Percentiles rank a stretch among this genome's conserved stretches.
Conservation (phyloP, 768 basidiomycete genomes). For the Austroboletus eburneus region DNA sequence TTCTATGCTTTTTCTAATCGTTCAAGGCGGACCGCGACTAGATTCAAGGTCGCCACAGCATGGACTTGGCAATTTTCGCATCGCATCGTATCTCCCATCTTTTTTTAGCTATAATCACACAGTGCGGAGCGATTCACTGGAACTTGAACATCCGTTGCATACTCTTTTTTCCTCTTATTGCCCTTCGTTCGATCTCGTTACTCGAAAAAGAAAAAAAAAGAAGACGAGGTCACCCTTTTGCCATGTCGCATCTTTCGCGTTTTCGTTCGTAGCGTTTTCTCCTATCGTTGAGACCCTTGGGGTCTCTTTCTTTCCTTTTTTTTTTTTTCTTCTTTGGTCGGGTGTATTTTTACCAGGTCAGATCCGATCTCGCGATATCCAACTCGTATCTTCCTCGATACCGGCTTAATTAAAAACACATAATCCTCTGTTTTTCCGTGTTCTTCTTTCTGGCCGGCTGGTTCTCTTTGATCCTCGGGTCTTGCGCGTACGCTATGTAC, state of each 20-base stretch:
- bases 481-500: neutral
- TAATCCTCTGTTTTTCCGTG: neutral
- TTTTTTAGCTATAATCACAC: conserved; percentile 11
- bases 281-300: neutral
- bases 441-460: neutral
- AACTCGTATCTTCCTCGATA: conserved; percentile 13
- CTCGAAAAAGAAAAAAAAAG: no score
- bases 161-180: conserved; percentile 14
- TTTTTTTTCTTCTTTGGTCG: neutral
- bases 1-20: conserved; percentile 2
- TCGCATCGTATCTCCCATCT: conserved; percentile 15
- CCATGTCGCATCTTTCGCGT: conserved; percentile 15
- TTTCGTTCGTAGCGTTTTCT: conserved; percentile 11
- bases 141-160: conserved; percentile 23
- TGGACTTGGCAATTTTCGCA: conserved; percentile 25
- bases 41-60: conserved; percentile 10
- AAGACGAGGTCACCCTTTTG: no score
- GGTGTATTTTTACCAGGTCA: conserved; percentile 23
- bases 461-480: neutral
- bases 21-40: conserved; percentile 14
- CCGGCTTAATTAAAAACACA: conserved; percentile 14
- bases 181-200: conserved; percentile 11
- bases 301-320: no score
- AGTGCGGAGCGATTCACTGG: conserved; percentile 24
- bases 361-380: conserved; percentile 12